Base-by-base conservation (phyloP, 2,329 filamentous ascomycete species). In the Tolypocladium tundrense region DNA sequence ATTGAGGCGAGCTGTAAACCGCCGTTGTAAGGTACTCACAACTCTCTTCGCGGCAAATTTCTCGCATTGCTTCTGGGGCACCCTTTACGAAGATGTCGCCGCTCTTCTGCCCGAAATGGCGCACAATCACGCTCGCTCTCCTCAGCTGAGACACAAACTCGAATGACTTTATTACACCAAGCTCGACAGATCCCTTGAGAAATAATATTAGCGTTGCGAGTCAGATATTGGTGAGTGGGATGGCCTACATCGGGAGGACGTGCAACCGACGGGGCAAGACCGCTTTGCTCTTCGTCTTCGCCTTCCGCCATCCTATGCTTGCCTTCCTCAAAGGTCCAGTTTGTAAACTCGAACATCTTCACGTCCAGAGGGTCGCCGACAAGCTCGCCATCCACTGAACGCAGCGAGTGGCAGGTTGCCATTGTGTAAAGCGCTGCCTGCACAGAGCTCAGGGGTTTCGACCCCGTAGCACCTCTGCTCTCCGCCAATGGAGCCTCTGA, bases 261-360 rank as follows among this genome's bases (percentile, higher is more conserved):
- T 31, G 93, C 93, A 60, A 97, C 85, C 2, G 94, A 93, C n/a
- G 93, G 94, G 1, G 88, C 87, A 42, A 97, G 80, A 9, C 87
- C 86, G 4, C 82, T 79, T 66, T 87, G 87, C 59, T 92, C 88
- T 53, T 93, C 90, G 24, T 90, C 87, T 54, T 88, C 85, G 48
- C 79, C 79, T 56, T 83, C 83, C 35, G 80, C 82, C 31, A 79
- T 73, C 56, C 81, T 80, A 64, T 92, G 86, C 52, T 86, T 86
- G 2, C 91, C 91, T 75, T 99, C 94, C 69, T 96, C 89, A 65
- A 90, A 99, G 4, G 84, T 83, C 94, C 94, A 99, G 7, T 83
- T 82, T 0, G 94, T 97, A 65, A 96, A 99, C 63, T 96, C 88
- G 69, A 99, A 99, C 94, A 99, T 99, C 70, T 97, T 97, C 58